Conservation (phyloP, 2,329 filamentous ascomycete genomes). For the Ampelomyces quisqualis region DNA sequence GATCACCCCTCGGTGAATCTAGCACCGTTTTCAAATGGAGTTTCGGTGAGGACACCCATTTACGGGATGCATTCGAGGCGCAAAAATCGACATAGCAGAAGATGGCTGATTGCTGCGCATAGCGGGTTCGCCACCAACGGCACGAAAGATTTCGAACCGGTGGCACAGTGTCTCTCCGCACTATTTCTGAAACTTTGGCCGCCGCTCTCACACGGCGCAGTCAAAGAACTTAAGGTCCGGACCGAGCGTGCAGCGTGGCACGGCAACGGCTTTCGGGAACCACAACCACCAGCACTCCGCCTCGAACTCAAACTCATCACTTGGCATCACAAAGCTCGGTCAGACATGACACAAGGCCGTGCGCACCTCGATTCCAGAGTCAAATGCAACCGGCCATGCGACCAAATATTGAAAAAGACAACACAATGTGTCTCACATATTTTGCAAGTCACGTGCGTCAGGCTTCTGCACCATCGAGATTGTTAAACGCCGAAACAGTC, state of each 20-base stretch:
- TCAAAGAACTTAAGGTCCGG: conserved; percentile 1
- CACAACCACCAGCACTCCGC: background rate
- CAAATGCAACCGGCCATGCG: conserved; percentile 10
- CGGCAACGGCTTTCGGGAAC: background rate
- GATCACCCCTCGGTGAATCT: no score
- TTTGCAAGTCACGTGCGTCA: conserved; percentile 6
- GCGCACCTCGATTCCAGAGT: no score
- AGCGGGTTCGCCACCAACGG: conserved; percentile 6
- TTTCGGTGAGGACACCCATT: no score
- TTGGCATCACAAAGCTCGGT: no score
- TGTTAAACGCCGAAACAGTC: conserved; percentile 8
- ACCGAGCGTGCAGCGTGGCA: background rate
- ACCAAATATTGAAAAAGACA: conserved; percentile 8
- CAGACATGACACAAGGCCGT: no score
- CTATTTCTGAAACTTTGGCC: background rate
- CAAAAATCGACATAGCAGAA: background rate
- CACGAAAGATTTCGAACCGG: background rate
- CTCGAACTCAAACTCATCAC: background rate
- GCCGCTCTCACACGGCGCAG: background rate
- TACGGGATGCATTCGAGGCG: no score
- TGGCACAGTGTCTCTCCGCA: background rate
- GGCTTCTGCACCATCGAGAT: no score
- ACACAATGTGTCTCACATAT: conserved; percentile 17
- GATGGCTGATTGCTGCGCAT: background rate
- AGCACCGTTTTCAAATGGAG: no score